Evolutionary conservation across 495 filamentous ascomycete species (phyloP).

Genomic region (Aspergillus asperescens): DNA sequence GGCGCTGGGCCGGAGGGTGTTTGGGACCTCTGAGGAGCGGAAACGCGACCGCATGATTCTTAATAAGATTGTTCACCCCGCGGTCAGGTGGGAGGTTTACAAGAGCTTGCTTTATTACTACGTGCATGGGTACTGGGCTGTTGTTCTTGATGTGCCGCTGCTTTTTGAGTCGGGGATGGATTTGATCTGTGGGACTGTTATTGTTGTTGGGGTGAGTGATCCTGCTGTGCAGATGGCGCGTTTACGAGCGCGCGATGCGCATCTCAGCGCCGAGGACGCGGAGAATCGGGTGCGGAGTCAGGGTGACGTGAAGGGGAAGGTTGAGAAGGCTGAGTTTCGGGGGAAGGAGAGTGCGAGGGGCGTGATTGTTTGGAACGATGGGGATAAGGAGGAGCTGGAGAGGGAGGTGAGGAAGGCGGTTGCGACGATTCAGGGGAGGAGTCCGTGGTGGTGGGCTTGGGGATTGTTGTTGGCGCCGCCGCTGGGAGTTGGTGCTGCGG

Average conservation of each 20-base stretch:
- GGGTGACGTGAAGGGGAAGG: conserved; percentile 78
- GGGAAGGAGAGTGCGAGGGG: conserved; percentile 54
- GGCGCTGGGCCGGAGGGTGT: conserved; percentile 77
- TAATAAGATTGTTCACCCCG: conserved; percentile 89
- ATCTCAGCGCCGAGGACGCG: conserved; percentile 73
- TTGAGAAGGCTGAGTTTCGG: conserved; percentile 58
- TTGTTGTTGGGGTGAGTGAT: conserved; percentile 78
- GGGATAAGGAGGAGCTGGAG: conserved; percentile 59
- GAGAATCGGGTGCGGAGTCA: conserved; percentile 76
- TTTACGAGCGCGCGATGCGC: conserved; percentile 62
- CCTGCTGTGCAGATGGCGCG: conserved; percentile 73
- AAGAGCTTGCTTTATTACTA: conserved; percentile 60
- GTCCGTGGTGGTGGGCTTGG: conserved; percentile 78
- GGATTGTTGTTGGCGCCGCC: conserved; percentile 67
- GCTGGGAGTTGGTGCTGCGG: conserved; percentile 56
- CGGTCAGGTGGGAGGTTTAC: conserved; percentile 72
- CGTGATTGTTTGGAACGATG: conserved; percentile 85
- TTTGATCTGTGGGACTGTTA: conserved; percentile 67
- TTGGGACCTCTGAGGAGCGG: conserved; percentile 63
- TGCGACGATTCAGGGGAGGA: conserved; percentile 51
- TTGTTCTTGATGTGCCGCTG: conserved; percentile 88
- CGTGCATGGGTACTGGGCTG: conserved; percentile 69
- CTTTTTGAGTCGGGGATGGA: conserved; percentile 87
- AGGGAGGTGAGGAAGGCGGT: conserved; percentile 59
- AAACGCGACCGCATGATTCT: conserved; percentile 64